These are phyloP conservation scores for Phytophthora brassicae DNA, from an alignment of 352 stramenopile genomes.

Conservation along the genomic window DNA sequence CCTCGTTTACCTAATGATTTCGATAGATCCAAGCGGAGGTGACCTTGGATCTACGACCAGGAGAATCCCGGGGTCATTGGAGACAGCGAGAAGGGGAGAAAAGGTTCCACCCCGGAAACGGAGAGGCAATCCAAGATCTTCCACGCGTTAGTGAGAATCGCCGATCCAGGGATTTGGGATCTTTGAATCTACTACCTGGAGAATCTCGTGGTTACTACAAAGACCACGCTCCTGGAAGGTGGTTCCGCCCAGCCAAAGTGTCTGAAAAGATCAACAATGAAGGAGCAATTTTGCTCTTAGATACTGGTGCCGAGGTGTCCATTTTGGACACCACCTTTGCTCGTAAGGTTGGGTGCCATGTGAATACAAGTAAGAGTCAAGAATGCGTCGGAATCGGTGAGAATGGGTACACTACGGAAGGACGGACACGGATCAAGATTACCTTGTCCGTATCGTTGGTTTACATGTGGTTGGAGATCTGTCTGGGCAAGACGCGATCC, in stretches of 20 bases:
- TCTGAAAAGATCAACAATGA: slow-evolving; percentile 19
- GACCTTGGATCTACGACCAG: not conserved
- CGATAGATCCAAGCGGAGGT: too few relatives aligned
- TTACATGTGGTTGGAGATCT: slow-evolving; percentile 18
- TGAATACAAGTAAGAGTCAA: slow-evolving; percentile 27
- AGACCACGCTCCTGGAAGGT: slow-evolving; percentile 11
- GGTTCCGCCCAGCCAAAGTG: slow-evolving; percentile 18
- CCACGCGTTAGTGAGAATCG: too few relatives aligned
- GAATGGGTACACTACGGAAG: slow-evolving; percentile 4
- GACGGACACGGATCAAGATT: slow-evolving; percentile 16
- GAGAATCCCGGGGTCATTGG: slow-evolving; percentile 22
- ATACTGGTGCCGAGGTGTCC: slow-evolving; percentile 29
- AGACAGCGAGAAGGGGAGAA: not conserved
- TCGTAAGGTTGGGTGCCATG: slow-evolving; percentile 15
- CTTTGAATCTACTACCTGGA: too few relatives aligned
- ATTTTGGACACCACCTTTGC: too few relatives aligned
- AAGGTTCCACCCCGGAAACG: not conserved
- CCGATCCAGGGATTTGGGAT: too few relatives aligned
- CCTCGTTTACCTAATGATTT: not conserved
- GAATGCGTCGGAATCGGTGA: slow-evolving; percentile 14
- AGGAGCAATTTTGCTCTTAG: slow-evolving; percentile 23
- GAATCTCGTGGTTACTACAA: too few relatives aligned
- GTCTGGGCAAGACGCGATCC: slow-evolving; percentile 11
- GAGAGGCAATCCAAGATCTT: too few relatives aligned
- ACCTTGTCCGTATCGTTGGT: slow-evolving; percentile 10